These are phyloP conservation scores for Candida andamanensis DNA, from an alignment of 805 yeast genomes.

Conservation along the genomic window DNA sequence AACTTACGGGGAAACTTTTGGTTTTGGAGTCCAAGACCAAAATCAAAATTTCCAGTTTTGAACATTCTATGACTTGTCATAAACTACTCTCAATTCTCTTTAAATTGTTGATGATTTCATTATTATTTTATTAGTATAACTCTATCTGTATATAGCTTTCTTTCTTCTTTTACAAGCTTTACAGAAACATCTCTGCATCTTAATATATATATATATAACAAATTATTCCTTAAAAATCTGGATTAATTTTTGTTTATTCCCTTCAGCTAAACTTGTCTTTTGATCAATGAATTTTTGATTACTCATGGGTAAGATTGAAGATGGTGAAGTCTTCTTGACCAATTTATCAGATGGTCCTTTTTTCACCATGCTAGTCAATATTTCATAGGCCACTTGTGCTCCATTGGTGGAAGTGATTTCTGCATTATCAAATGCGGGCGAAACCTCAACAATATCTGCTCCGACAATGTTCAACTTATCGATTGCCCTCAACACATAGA, in stretches of 20 bases:
- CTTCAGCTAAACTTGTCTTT: slow-evolving; percentile 4
- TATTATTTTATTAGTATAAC: slow-evolving; percentile 4
- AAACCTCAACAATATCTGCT: slow-evolving; percentile 55
- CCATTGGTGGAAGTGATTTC: slow-evolving; percentile 67
- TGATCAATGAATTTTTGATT: slow-evolving; percentile 7
- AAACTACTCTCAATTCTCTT: background rate
- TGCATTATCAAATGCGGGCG: slow-evolving; percentile 60
- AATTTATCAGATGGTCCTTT: slow-evolving; percentile 26
- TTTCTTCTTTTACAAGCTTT: slow-evolving; percentile 5
- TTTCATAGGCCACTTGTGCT: slow-evolving; percentile 66
- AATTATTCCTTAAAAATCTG: slow-evolving; percentile 5
- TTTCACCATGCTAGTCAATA: slow-evolving; percentile 71
- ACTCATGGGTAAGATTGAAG: slow-evolving; percentile 2
- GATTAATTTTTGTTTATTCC: slow-evolving; percentile 4
- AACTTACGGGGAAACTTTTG: slow-evolving; percentile 77
- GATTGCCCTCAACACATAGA: slow-evolving; percentile 42
- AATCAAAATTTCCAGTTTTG: slow-evolving; percentile 45
- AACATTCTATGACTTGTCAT: too few relatives aligned
- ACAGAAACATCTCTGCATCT: slow-evolving; percentile 10
- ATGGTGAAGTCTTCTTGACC: slow-evolving; percentile 8
- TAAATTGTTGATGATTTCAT: background rate
- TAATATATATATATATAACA: slow-evolving; percentile 5
- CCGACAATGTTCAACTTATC: slow-evolving; percentile 46
- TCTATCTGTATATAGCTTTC: slow-evolving; percentile 4
- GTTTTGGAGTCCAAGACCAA: slow-evolving; percentile 71